Evolutionary conservation across 768 basidiomycete species (phyloP).

Genomic region (Tephrocybe sp.): DNA sequence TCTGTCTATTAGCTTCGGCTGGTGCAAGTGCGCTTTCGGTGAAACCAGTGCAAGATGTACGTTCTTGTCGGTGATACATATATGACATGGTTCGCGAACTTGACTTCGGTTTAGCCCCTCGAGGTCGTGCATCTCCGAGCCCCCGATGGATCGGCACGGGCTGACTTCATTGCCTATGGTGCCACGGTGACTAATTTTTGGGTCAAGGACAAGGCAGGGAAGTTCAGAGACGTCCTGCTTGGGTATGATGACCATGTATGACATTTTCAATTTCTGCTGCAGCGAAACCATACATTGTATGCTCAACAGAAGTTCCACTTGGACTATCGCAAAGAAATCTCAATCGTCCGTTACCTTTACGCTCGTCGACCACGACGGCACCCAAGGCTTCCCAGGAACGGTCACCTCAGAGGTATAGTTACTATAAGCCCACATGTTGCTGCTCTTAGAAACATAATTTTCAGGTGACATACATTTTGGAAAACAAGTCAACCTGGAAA

Average conservation of each 20-base stretch:
- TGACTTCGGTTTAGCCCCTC: conserved; percentile 21
- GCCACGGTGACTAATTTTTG: conserved; percentile 44
- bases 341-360: conserved; percentile 39
- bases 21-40: conserved; percentile 1
- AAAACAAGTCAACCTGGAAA: conserved; percentile 33
- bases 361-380: conserved; percentile 39
- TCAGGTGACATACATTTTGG: conserved; percentile 34
- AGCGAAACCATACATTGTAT: not conserved
- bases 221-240: conserved; percentile 43
- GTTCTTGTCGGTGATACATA: not conserved
- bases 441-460: no score
- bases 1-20: not conserved
- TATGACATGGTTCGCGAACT: not conserved
- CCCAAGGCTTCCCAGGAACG: conserved; percentile 47
- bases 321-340: conserved; percentile 33
- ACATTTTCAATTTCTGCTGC: not conserved
- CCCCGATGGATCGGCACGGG: conserved; percentile 39
- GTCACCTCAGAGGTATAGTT: conserved; percentile 28
- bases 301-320: conserved; percentile 23
- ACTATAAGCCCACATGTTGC: no score
- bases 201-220: conserved; percentile 45
- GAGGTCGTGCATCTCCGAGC: conserved; percentile 29
- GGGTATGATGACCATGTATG: conserved; percentile 44
- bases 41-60: not conserved
- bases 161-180: conserved; percentile 42